phyloP scores from a whole-genome alignment of 2,329 filamentous ascomycete genomes.

The Fusarium transvaalense region DNA sequence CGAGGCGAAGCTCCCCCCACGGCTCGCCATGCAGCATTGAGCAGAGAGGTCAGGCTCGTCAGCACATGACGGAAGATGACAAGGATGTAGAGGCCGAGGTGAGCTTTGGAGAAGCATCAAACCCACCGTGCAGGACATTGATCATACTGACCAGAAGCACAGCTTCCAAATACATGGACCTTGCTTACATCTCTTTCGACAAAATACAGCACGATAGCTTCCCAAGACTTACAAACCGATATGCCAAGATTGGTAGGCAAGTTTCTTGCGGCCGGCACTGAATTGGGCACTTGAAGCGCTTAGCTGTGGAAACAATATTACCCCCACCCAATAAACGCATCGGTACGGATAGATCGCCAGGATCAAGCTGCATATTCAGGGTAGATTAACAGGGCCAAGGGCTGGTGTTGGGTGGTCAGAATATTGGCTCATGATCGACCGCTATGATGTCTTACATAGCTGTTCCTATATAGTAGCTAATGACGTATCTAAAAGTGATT shows the following conservation, averaged over 20 bases:
- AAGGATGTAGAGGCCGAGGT: constrained; percentile 4
- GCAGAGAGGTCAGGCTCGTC: not conserved
- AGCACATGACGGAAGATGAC: constrained; percentile 6
- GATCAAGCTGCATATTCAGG: not conserved
- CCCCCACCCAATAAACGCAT: not conserved
- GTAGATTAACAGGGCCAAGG: not conserved
- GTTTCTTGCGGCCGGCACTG: constrained; percentile 3
- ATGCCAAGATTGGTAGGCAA: constrained; percentile 5
- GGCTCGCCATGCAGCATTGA: constrained; percentile 2
- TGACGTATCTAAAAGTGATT: not conserved
- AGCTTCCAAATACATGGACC: constrained; percentile 8
- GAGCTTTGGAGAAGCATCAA: not conserved
- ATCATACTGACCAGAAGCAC: constrained; percentile 1
- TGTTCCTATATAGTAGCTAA: not conserved
- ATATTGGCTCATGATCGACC: not conserved
- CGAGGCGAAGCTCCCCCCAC: constrained; percentile 1
- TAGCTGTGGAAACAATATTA: not conserved
- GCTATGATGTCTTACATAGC: not conserved
- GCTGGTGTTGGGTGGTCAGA: not conserved
- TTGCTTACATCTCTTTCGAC: constrained; percentile 8
- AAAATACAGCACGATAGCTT: constrained; percentile 8
- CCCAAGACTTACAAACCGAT: constrained; percentile 3
- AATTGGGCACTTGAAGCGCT: not conserved
- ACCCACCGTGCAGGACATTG: not conserved
- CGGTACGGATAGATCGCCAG: not conserved